Conservation (phyloP, 352 stramenopile species). For the Phytophthora colocasiae region DNA sequence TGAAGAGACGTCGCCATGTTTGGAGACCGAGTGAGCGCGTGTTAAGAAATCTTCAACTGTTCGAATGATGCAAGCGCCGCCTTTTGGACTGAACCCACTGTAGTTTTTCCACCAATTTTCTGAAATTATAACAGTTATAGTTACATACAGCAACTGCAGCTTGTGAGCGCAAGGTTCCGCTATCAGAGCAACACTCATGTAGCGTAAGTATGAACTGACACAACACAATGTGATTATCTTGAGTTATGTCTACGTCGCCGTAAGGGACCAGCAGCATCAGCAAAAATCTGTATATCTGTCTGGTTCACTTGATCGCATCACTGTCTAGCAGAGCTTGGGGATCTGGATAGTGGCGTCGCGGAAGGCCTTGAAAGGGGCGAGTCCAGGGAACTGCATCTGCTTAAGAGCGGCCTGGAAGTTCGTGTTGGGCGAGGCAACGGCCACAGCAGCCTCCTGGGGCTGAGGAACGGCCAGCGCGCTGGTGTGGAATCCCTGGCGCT, state of each 20-base stretch:
- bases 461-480: slow-evolving; percentile 47
- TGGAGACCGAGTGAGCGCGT: neutral
- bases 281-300: neutral
- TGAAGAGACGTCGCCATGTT: slow-evolving; percentile 13
- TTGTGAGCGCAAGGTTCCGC: too few species aligned
- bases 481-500: slow-evolving; percentile 93
- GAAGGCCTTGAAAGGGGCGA: slow-evolving; percentile 82
- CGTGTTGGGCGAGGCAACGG: slow-evolving; percentile 89
- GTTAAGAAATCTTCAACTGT: slow-evolving; percentile 23
- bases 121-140: slow-evolving; percentile 14
- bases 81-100: slow-evolving; percentile 2
- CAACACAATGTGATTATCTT: slow-evolving; percentile 34
- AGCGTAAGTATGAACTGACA: slow-evolving; percentile 13
- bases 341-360: slow-evolving; percentile 74
- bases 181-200: neutral
- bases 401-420: slow-evolving; percentile 93
- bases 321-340: slow-evolving; percentile 68
- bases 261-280: neutral
- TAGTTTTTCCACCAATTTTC: slow-evolving; percentile 13
- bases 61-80: slow-evolving; percentile 10
- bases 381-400: slow-evolving; percentile 93
- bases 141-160: too few species aligned
- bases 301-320: neutral
- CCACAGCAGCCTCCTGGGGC: slow-evolving; percentile 29
- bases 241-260: slow-evolving; percentile 29